phyloP scores from a whole-genome alignment of 768 basidiomycete genomes.

The Rhizopogon vulgaris region DNA sequence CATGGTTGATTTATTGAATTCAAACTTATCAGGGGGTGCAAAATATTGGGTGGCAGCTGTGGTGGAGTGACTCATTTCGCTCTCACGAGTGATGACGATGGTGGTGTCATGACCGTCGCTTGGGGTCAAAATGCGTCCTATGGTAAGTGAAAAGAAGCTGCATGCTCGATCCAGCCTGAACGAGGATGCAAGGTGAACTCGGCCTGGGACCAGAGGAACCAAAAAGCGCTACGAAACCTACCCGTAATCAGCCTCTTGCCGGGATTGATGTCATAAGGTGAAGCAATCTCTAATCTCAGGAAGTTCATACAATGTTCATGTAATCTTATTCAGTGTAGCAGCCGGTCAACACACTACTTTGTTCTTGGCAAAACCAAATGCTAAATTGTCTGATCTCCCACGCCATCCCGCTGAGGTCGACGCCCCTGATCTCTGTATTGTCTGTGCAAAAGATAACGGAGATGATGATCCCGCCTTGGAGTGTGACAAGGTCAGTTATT shows the following conservation, averaged over 20 bases:
- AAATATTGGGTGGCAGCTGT: slow-evolving; percentile 57
- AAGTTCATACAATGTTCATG: not conserved
- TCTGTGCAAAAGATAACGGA: slow-evolving; percentile 65
- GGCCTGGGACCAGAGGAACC: slow-evolving; percentile 75
- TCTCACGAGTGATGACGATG: slow-evolving; percentile 69
- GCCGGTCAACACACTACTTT: slow-evolving; percentile 84
- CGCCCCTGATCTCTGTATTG: slow-evolving; percentile 61
- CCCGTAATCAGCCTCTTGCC: slow-evolving; percentile 58
- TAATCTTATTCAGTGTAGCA: slow-evolving; percentile 49
- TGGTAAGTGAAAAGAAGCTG: slow-evolving; percentile 32
- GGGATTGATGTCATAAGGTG: slow-evolving; percentile 69
- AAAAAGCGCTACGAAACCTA: slow-evolving; percentile 84
- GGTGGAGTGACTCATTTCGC: slow-evolving; percentile 92
- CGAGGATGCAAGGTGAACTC: slow-evolving; percentile 52
- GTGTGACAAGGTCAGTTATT: slow-evolving; percentile 76
- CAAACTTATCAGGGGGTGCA: slow-evolving; percentile 58
- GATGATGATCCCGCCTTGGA: slow-evolving; percentile 73
- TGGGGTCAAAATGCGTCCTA: slow-evolving; percentile 88
- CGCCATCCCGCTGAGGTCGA: slow-evolving; percentile 73
- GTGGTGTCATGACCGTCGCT: slow-evolving; percentile 72
- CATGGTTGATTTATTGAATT: not conserved
- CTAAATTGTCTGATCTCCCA: slow-evolving; percentile 69
- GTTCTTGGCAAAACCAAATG: slow-evolving; percentile 73
- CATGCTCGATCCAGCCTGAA: not conserved
- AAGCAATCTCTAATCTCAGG: slow-evolving; percentile 36